phyloP scores from a whole-genome alignment of 2,329 filamentous ascomycete species.

The Epichloe glyceriae region DNA sequence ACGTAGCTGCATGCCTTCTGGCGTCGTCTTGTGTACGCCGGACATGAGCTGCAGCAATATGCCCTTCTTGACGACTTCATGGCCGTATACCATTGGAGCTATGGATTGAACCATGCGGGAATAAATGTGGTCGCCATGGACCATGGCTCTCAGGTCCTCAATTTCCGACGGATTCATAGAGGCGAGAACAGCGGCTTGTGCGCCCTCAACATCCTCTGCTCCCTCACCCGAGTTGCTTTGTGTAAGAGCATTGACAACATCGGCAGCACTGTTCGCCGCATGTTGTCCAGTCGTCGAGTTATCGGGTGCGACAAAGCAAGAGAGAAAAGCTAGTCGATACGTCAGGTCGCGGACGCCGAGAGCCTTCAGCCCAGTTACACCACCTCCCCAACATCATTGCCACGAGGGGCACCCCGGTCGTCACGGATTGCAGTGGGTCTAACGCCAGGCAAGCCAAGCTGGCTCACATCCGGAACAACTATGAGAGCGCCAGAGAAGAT shows the following conservation, averaged over 20 bases:
- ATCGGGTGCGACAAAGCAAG: slow-evolving; percentile 91
- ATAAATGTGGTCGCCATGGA: slow-evolving; percentile 93
- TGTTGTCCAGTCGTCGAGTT: slow-evolving; percentile 66
- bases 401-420: slow-evolving; percentile 57
- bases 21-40: slow-evolving; percentile 83
- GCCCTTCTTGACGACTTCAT: slow-evolving; percentile 96
- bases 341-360: slow-evolving; percentile 91
- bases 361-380: slow-evolving; percentile 78
- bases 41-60: slow-evolving; percentile 87
- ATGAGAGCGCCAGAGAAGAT: slow-evolving; percentile 95
- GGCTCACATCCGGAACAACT: slow-evolving; percentile 92
- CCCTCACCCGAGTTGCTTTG: slow-evolving; percentile 46
- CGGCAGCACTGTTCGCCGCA: slow-evolving; percentile 49
- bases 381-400: slow-evolving; percentile 72
- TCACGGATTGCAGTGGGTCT: slow-evolving; percentile 75
- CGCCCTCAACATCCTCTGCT: slow-evolving; percentile 63
- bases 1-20: slow-evolving; percentile 89
- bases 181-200: slow-evolving; percentile 74
- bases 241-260: slow-evolving; percentile 75
- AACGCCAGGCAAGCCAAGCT: slow-evolving; percentile 78
- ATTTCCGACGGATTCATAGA: slow-evolving; percentile 81
- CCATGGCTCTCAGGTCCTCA: slow-evolving; percentile 81
- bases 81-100: slow-evolving; percentile 93
- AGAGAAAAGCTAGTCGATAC: slow-evolving; percentile 90
- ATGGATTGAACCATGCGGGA: slow-evolving; percentile 83